A percentile compares a stretch with the other conserved stretches of the same genome.
Evolutionary conservation across 768 basidiomycete genomes (phyloP).

Genomic region (Suillus weaverae): DNA sequence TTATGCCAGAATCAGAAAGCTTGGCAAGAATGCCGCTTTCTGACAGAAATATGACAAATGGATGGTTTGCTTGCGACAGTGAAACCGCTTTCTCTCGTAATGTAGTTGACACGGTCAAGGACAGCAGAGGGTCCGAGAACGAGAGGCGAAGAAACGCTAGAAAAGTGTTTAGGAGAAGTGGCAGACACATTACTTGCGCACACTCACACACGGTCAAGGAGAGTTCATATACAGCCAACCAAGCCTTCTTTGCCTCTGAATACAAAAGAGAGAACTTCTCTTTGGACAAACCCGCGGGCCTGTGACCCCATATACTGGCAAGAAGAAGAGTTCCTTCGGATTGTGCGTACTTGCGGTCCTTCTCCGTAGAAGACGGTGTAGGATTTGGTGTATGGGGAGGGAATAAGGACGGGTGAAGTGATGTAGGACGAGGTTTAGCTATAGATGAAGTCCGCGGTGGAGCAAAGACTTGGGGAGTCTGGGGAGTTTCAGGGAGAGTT

Average conservation of each 20-base stretch:
- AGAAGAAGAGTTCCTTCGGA: slow-evolving; percentile 76
- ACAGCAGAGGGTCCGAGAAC: slow-evolving; percentile 74
- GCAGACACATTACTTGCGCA: background rate
- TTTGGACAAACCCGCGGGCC: slow-evolving; percentile 39
- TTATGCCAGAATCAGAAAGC: slow-evolving; percentile 10
- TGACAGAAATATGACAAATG: slow-evolving; percentile 31
- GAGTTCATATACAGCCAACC: slow-evolving; percentile 82
- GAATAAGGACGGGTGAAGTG: slow-evolving; percentile 64
- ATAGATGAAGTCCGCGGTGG: slow-evolving; percentile 59
- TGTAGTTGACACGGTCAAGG: slow-evolving; percentile 82
- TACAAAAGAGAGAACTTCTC: slow-evolving; percentile 69
- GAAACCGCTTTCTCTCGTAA: slow-evolving; percentile 75
- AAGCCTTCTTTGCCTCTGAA: slow-evolving; percentile 56
- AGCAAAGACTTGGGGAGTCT: slow-evolving; percentile 35
- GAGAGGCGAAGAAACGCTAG: slow-evolving; percentile 74
- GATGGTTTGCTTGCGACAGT: slow-evolving; percentile 39
- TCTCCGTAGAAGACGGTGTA: slow-evolving; percentile 68
- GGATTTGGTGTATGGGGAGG: slow-evolving; percentile 87
- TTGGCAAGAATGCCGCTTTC: slow-evolving; percentile 17
- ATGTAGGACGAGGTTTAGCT: slow-evolving; percentile 34
- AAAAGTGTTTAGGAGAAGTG: slow-evolving; percentile 9
- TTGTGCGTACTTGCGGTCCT: slow-evolving; percentile 74
- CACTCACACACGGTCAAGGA: slow-evolving; percentile 77
- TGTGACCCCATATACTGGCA: slow-evolving; percentile 76
- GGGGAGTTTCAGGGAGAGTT: slow-evolving; percentile 36